Evolutionary conservation across 352 stramenopile genomes (phyloP).

Genomic region (Phytophthora ohioensis): DNA sequence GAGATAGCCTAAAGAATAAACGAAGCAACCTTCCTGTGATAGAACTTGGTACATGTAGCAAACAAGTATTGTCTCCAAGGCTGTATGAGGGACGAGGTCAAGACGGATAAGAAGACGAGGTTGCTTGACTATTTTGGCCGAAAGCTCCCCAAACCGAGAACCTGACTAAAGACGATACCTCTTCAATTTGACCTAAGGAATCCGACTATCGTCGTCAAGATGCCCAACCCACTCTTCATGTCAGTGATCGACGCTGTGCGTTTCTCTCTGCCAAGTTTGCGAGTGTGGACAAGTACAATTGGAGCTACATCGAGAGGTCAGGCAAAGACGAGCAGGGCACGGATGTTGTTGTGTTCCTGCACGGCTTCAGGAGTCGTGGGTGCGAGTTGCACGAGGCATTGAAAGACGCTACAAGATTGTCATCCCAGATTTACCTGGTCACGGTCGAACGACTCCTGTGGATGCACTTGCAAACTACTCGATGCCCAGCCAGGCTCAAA

Average conservation of each 20-base stretch:
- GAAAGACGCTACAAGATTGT: slow-evolving; percentile 62
- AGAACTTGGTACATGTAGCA: too few species aligned
- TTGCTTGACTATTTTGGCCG: neutral
- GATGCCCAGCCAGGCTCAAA: slow-evolving; percentile 52
- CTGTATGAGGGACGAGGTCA: too few species aligned
- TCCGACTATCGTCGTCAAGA: neutral
- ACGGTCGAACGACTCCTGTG: slow-evolving; percentile 62
- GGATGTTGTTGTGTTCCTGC: slow-evolving; percentile 69
- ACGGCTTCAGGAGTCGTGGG: slow-evolving; percentile 79
- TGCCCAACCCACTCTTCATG: slow-evolving; percentile 42
- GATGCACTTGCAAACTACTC: slow-evolving; percentile 56
- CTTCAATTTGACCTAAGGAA: neutral
- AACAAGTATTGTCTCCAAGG: too few species aligned
- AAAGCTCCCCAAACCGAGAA: neutral
- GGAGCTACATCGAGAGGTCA: slow-evolving; percentile 73
- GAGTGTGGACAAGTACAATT: slow-evolving; percentile 61
- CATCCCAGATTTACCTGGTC: slow-evolving; percentile 71
- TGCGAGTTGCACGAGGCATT: slow-evolving; percentile 53
- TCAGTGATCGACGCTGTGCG: slow-evolving; percentile 54
- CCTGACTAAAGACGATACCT: slow-evolving; percentile 2
- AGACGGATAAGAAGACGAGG: slow-evolving; percentile 8
- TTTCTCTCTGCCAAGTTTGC: slow-evolving; percentile 55
- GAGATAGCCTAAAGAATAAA: too few species aligned
- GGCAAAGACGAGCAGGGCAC: slow-evolving; percentile 43
- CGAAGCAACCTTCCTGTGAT: too few species aligned